Evolutionary conservation across 148 eudicot species (phyloP), one percentile per base, ranked within the genome.

Genomic region (Dianthus caryophyllus): DNA sequence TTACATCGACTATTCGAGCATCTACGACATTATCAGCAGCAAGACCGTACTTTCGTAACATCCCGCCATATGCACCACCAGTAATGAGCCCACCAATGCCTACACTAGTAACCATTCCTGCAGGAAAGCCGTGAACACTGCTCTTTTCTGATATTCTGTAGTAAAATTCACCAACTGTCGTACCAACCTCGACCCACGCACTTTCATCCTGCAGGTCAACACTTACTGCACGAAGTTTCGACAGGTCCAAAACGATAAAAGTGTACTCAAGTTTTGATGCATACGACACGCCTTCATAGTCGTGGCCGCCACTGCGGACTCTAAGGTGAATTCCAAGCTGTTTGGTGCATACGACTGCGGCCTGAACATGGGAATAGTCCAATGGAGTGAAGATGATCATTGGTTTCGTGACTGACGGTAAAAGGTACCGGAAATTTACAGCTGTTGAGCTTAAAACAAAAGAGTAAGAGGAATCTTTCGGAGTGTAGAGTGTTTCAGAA

Each of bases 61-160:
- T 55, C 17, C 46, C 8, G 77, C 80, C n/a, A 30, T 77, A 73
- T 0, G 60, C 80, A 9, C 80, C 80, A 2, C 80, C 80, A 0
- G 76, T 73, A 49, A 77, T 68, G 64, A 72, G 76, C 15, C 80
- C 73, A 22, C 80, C 77, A 13, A 73, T 41, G 12, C 80, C 80
- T 38, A 77, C 18, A 50, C 70, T 73, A 13, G 77, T 65, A 25
- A 27, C 68, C 26, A 72, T 27, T 12, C 80, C 80, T 21, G 57
- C 80, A 0, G 77, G 80, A 50, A 77, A 77, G 1, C 76, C 80
- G 14, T 68, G 80, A 49, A 64, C 61, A 3, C 48, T 73, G 15
- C 76, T 72, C 12, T 58, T 68, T 59, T 72, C 44, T 0, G 66
- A 63, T 17, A 77, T 72, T 20, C 24, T 62, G 17, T 77, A 73